These are phyloP conservation scores for Tylopilus vinaceipallidus DNA, from an alignment of 768 basidiomycete genomes.

Conservation along the genomic window DNA sequence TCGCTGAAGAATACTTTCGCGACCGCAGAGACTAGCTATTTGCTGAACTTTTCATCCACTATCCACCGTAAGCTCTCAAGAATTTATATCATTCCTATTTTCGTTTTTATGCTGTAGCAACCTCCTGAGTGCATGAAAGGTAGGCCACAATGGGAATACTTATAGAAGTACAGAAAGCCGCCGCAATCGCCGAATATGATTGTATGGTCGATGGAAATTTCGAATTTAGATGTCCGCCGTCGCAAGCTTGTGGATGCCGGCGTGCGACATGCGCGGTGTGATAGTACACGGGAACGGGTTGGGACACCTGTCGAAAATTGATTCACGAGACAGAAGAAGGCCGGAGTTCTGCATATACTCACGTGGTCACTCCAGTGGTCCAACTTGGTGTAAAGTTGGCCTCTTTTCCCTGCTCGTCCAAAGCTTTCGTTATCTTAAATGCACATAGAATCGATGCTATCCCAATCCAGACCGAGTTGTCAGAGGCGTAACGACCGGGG, in stretches of 20 bases:
- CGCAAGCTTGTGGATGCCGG: conserved; percentile 1
- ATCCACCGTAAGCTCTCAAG: conserved; percentile 17
- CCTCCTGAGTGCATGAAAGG: too few relatives aligned
- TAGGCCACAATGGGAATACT: background rate
- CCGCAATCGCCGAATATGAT: background rate
- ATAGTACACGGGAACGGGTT: conserved; percentile 14
- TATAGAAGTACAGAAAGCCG: background rate
- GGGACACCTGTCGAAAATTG: conserved; percentile 6
- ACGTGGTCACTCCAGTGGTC: conserved; percentile 13
- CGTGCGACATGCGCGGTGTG: background rate
- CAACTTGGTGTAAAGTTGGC: conserved; percentile 18
- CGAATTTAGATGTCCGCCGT: background rate
- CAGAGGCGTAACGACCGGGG: conserved; percentile 31
- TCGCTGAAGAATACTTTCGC: too few relatives aligned
- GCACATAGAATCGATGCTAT: conserved; percentile 26
- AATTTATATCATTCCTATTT: conserved; percentile 4
- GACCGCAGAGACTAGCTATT: conserved; percentile 4
- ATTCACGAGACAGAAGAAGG: too few relatives aligned
- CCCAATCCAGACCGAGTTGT: conserved; percentile 27
- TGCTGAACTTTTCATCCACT: background rate
- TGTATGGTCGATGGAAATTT: background rate
- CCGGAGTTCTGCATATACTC: background rate
- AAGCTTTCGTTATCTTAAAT: conserved; percentile 26
- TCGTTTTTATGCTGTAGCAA: too few relatives aligned
- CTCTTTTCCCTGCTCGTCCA: conserved; percentile 24